Base-by-base conservation (phyloP, 139 green algal genomes). In the Coelastrella sp. region DNA sequence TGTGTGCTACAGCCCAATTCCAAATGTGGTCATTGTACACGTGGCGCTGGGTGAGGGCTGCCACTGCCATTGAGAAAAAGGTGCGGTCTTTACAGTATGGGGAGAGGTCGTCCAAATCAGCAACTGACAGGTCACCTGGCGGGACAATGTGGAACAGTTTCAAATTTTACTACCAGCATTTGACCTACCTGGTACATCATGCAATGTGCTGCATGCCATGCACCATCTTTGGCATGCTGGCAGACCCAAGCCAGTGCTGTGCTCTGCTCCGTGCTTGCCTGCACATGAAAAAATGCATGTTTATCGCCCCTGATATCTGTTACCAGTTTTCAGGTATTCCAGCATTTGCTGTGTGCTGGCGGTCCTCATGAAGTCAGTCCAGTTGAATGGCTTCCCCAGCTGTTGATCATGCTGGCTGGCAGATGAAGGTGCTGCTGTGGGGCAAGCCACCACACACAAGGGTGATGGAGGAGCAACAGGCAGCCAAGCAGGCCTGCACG, bases 321-420 rank as follows among this genome's bases (percentile, higher is more conserved):
- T 25, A 78, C 72, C 82, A 17, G 82, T 79, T 78, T 63, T 60
- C 9, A 88, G 27, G 83, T 81, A 88, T 35, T 88, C 56, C 83
- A 88, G 63, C 35, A 88, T 25, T 19, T 88, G 20, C 8, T n/a
- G 19, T 14, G 8, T 70, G 79, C 11, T 85, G 22, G 35, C 79
- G 20, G n/a, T 20, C 9, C 4, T 70, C 4, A 85, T 56, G 15
- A 85, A 70, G 10, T 27, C 22, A 19, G 10, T 11, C 79, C 79
- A 85, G 49, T 25, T 22, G 19, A 84, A 84, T 56, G 22, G 20
- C 56, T 78, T 78, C 5, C 17, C n/a, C 17, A 58, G 8, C 74
- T 81, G 74, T 17, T 70, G 83, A 15, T 60, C 24, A 72, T 12
- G 80, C 22, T 75, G 66, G n/a, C 58, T 75, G 59, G 59, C 80